phyloP scores from a whole-genome alignment of 495 filamentous ascomycete genomes.

The Lophiotrema nucula region DNA sequence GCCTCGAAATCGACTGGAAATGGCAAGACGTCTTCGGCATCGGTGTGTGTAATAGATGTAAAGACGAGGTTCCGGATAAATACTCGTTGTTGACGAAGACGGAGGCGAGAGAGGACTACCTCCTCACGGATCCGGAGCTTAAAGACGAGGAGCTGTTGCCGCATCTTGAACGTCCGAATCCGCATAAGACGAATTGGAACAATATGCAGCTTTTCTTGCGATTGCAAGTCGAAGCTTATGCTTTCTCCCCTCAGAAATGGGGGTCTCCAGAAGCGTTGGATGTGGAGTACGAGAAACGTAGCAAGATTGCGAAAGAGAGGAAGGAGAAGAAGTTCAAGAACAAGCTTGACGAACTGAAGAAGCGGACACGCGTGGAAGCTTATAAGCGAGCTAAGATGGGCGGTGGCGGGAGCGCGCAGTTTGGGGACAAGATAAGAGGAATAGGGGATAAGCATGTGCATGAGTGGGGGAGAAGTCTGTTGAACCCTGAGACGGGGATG shows the following conservation, averaged over 20 bases:
- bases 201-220: conserved; percentile 97
- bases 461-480: conserved; percentile 81
- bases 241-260: conserved; percentile 79
- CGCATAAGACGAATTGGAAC: conserved; percentile 93
- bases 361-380: conserved; percentile 86
- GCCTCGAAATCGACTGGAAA: conserved; percentile 86
- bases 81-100: conserved; percentile 96
- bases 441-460: conserved; percentile 72
- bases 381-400: conserved; percentile 63
- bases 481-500: conserved; percentile 74
- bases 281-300: conserved; percentile 80
- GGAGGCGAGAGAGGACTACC: conserved; percentile 90
- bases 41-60: conserved; percentile 71
- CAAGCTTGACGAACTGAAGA: conserved; percentile 86
- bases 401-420: conserved; percentile 53
- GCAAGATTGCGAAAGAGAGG: conserved; percentile 76
- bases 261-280: conserved; percentile 81
- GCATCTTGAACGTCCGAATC: conserved; percentile 84
- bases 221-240: conserved; percentile 91
- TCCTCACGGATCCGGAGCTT: conserved; percentile 89
- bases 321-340: conserved; percentile 90
- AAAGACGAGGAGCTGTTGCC: conserved; percentile 82
- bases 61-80: conserved; percentile 84
- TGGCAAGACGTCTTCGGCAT: conserved; percentile 81
- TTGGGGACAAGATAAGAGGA: conserved; percentile 70